These are phyloP conservation scores for Volvox reticuliferus DNA, from an alignment of 139 green algal genomes.

Conservation along the genomic window DNA sequence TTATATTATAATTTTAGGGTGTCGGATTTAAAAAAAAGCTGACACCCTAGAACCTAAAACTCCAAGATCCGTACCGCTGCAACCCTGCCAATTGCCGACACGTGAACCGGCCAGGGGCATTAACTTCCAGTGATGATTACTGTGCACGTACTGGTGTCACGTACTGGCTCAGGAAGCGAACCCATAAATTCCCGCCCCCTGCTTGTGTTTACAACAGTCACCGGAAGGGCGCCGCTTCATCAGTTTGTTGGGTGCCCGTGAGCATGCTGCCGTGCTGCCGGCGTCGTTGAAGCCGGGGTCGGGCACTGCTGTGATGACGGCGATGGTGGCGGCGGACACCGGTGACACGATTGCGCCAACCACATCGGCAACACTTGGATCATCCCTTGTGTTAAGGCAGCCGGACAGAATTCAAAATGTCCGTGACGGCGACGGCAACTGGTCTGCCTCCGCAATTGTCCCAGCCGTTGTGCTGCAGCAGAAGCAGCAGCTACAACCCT, in stretches of 20 bases:
- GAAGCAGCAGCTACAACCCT: background rate
- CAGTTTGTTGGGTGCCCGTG: constrained; percentile 8
- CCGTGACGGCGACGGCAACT: background rate
- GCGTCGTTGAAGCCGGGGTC: background rate
- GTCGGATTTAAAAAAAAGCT: no score
- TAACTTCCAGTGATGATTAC: no score
- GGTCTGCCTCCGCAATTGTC: background rate
- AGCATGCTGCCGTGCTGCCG: constrained; percentile 21
- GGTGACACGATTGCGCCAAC: background rate
- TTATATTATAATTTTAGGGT: background rate
- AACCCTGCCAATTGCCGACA: background rate
- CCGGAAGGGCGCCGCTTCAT: constrained; percentile 44
- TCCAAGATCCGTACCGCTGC: background rate
- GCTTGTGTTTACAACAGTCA: background rate
- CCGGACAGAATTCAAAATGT: background rate
- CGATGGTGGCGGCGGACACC: background rate
- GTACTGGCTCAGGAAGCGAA: background rate
- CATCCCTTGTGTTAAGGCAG: background rate
- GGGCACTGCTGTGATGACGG: background rate
- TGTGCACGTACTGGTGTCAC: background rate
- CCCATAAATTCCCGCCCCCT: background rate
- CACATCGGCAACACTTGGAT: no score
- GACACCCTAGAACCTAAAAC: background rate
- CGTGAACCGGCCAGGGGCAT: background rate
- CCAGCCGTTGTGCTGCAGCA: background rate